These are phyloP conservation scores for Phytopythium vexans DNA, from an alignment of 352 stramenopile species.

Conservation along the genomic window DNA sequence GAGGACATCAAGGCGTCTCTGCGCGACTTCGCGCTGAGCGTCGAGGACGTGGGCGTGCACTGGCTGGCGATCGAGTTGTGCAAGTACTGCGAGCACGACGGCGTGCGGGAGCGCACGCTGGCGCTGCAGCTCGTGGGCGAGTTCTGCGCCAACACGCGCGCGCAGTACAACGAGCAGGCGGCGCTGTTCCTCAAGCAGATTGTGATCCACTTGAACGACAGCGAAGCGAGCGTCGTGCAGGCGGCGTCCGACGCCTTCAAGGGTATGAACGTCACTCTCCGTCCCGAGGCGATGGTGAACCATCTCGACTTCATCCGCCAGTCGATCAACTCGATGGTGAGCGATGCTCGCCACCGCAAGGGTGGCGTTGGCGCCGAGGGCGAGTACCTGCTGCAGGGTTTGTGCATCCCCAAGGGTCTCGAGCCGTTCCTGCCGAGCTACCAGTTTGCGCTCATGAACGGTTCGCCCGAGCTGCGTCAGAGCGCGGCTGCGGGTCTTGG, in stretches of 20 bases:
- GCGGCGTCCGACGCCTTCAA: constrained; percentile 88
- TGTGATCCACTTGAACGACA: constrained; percentile 95
- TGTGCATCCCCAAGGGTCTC: constrained; percentile 87
- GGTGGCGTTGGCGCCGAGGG: constrained; percentile 73
- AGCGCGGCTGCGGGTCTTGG: constrained; percentile 93
- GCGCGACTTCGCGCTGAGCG: constrained; percentile 71
- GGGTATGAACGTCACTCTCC: constrained; percentile 89
- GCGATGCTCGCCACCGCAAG: constrained; percentile 93
- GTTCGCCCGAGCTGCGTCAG: constrained; percentile 83
- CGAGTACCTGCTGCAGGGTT: constrained; percentile 74
- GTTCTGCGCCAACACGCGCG: constrained; percentile 84
- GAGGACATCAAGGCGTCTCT: constrained; percentile 74
- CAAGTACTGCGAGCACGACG: constrained; percentile 93
- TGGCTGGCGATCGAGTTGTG: constrained; percentile 94
- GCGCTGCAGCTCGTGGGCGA: constrained; percentile 90
- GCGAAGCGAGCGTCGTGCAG: constrained; percentile 86
- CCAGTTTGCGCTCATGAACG: constrained; percentile 97
- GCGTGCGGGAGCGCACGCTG: constrained; percentile 79
- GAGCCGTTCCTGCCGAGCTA: constrained; percentile 98
- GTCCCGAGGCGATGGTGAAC: constrained; percentile 91
- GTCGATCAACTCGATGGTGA: constrained; percentile 96
- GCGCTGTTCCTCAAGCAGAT: constrained; percentile 96
- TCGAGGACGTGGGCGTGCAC: constrained; percentile 91
- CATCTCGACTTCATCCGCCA: constrained; percentile 97
- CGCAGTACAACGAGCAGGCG: constrained; percentile 93